These are phyloP conservation scores for Neonectria ditissima DNA, from an alignment of 2,329 filamentous ascomycete species.

Conservation along the genomic window DNA sequence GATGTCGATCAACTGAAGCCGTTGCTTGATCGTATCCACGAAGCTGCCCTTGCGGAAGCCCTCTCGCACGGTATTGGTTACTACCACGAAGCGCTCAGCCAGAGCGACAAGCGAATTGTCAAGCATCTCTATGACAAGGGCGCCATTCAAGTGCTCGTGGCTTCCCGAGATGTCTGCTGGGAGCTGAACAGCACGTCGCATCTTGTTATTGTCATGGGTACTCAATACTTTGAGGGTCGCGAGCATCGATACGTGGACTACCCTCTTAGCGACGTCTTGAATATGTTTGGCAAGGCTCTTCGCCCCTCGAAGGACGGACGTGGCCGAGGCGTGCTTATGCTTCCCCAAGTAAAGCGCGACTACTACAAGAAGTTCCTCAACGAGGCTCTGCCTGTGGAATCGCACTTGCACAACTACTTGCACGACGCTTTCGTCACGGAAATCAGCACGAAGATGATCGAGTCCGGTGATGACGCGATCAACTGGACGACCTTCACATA, in stretches of 20 bases:
- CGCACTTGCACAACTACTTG: slow-evolving; percentile 89
- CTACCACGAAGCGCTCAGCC: slow-evolving; percentile 92
- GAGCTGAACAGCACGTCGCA: slow-evolving; percentile 90
- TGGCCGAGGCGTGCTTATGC: slow-evolving; percentile 94
- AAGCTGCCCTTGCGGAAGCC: slow-evolving; percentile 88
- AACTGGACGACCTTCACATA: slow-evolving; percentile 99
- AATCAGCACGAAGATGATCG: slow-evolving; percentile 94
- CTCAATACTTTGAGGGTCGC: slow-evolving; percentile 95
- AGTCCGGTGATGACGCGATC: slow-evolving; percentile 95
- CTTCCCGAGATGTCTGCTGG: slow-evolving; percentile 92
- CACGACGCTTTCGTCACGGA: slow-evolving; percentile 98
- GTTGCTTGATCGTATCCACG: slow-evolving; percentile 84
- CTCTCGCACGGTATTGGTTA: slow-evolving; percentile 95
- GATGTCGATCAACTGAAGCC: slow-evolving; percentile 85
- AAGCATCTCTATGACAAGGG: slow-evolving; percentile 91
- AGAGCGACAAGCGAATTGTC: slow-evolving; percentile 92
- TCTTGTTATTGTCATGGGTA: slow-evolving; percentile 95
- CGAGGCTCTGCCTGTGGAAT: slow-evolving; percentile 95
- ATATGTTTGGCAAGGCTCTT: slow-evolving; percentile 97
- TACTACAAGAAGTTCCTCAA: slow-evolving; percentile 99
- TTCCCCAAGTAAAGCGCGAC: slow-evolving; percentile 91
- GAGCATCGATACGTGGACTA: slow-evolving; percentile 99
- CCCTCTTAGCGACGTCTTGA: slow-evolving; percentile 89
- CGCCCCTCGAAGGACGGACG: slow-evolving; percentile 82
- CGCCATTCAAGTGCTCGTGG: slow-evolving; percentile 85